Evolutionary conservation across 2,329 filamentous ascomycete species (phyloP).

Genomic region (Fusarium udum): DNA sequence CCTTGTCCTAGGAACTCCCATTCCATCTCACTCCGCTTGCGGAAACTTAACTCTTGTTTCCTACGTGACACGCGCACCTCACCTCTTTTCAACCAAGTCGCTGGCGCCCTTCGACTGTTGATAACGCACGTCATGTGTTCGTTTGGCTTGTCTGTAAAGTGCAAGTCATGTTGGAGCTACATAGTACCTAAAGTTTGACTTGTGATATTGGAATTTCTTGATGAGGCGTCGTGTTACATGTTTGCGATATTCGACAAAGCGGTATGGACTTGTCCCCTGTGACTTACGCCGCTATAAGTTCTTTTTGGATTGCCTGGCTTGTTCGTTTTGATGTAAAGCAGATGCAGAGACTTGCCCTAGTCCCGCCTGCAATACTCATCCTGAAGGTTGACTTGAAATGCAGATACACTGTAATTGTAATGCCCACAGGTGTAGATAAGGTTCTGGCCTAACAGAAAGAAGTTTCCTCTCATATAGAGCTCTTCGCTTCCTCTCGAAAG

Average conservation of each 20-base stretch:
- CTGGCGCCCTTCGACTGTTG: rapidly evolving
- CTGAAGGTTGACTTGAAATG: neutral
- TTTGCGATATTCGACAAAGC: neutral
- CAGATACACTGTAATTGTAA: too few relatives aligned
- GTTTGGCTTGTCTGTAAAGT: too few relatives aligned
- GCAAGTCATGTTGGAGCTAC: neutral
- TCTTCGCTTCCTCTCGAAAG: neutral
- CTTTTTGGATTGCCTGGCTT: neutral
- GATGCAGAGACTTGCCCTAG: neutral
- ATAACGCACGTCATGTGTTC: neutral
- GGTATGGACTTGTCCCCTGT: neutral
- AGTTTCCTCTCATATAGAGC: neutral
- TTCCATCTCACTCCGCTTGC: neutral
- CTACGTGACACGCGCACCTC: rapidly evolving
- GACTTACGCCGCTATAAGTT: too few relatives aligned
- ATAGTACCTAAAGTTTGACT: neutral
- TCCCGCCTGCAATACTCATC: neutral
- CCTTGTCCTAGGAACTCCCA: neutral
- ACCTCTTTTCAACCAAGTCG: neutral
- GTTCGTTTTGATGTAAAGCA: neutral
- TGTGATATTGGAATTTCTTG: neutral
- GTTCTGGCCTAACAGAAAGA: neutral
- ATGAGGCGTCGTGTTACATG: neutral
- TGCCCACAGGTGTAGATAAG: neutral
- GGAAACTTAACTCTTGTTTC: neutral